Base-by-base conservation (phyloP, 345 rosid genomes). In the Limnanthes douglasii region DNA sequence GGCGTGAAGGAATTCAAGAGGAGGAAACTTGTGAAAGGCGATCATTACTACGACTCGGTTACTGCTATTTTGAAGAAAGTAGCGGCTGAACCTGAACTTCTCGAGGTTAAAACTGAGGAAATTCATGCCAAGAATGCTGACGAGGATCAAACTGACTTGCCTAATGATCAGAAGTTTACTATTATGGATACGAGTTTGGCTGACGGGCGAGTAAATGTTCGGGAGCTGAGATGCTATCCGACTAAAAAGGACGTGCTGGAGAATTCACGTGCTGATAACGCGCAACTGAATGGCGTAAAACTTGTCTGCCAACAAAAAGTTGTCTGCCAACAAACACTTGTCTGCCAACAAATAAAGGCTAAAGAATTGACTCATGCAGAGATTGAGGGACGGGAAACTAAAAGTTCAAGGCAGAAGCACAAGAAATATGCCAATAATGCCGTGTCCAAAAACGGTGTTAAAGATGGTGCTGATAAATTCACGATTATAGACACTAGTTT, bases 21-120 rank as follows among this genome's bases (percentile, higher is more conserved):
- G 57, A 60, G 63, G 39, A 63, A 56, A 40, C 78, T 62, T 44
- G 56, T 56, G 38, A 70, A 66, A 51, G 73, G 73, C 25, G 52
- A 44, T 11, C 70, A 62, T 42, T 70, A 62, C 48, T 70, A 62
- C 21, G 73, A 66, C 51, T 70, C 73, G 11, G 47, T 66, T 34
- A 53, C 58, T 24, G 73, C 65, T 53, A 62, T 70, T 36, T 28
- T 70, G 48, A 59, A 34, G 35, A 66, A 59, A 53, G 73, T 70
- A 10, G 78, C 64, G 22, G 66, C 78, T 25, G 70, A 66, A 41
- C 73, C 78, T 7, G 38, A 40, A 15, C 68, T 70, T 28, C 39
- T 66, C 15, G 73, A 66, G 36, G 62, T 66, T 41, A 57, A 62
- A 46, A 28, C 36, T 37, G 70, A 61, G 42, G 67, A 50, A 56